These are phyloP conservation scores for Gnetum montanum DNA, from an alignment of 75 land plant species.

Conservation along the genomic window DNA sequence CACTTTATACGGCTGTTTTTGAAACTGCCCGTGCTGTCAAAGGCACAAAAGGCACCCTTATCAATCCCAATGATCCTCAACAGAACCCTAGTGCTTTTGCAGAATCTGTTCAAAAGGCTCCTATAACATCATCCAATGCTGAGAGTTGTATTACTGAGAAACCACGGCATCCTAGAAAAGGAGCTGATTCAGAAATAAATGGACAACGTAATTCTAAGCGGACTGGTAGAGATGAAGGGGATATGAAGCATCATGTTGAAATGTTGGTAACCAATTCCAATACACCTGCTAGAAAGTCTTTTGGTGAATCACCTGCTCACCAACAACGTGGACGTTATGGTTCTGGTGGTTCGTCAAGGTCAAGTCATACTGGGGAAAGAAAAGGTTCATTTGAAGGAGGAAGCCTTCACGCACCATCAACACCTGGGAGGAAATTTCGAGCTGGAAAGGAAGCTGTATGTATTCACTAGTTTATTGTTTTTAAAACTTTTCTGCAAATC, in stretches of 20 bases:
- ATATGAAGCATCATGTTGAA: conserved; percentile 1
- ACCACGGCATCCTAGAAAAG: conserved; percentile 10
- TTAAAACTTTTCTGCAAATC: background rate
- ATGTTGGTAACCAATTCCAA: conserved; percentile 10
- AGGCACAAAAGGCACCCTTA: conserved; percentile 19
- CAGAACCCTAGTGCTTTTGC: conserved; percentile 13
- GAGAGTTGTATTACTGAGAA: conserved; percentile 2
- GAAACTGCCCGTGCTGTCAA: conserved; percentile 55
- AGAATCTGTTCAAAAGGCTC: conserved; percentile 5
- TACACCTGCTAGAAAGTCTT: conserved; percentile 1
- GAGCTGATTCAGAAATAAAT: conserved; percentile 8
- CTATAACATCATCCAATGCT: conserved; percentile 8
- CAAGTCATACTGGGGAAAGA: conserved; percentile 7
- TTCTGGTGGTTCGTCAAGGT: conserved; percentile 15
- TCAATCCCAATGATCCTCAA: conserved; percentile 72
- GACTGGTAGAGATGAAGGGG: conserved; percentile 31
- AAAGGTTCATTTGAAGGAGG: conserved; percentile 19
- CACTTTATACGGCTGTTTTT: conserved; percentile 60
- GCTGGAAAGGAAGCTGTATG: conserved; percentile 39
- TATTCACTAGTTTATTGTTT: background rate
- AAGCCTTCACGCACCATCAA: conserved; percentile 27
- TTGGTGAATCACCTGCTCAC: conserved; percentile 14
- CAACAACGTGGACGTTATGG: background rate
- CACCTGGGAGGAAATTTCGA: conserved; percentile 36
- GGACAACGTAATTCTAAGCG: conserved; percentile 1